Percentiles rank a stretch among this genome's conserved stretches.
Evolutionary conservation across 441 rosid genomes (phyloP).

Genomic region (Dalechampia spathulata): DNA sequence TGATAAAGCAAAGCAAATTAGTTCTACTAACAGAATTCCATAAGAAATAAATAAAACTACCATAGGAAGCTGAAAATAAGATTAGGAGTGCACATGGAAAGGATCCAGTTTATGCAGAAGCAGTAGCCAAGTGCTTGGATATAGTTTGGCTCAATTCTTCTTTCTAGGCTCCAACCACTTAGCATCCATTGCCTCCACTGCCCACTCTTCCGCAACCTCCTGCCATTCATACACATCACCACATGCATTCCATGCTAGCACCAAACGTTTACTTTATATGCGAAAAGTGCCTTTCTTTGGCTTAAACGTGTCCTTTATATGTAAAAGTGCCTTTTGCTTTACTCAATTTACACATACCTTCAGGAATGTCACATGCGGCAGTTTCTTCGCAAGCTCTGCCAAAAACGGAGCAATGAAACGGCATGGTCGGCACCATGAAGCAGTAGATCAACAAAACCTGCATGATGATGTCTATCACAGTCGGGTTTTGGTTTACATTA

Average conservation of each 20-base stretch:
- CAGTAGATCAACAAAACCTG: slow-evolving; percentile 68
- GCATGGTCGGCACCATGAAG: slow-evolving; percentile 96
- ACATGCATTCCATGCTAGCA: too few relatives aligned
- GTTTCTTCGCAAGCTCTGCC: slow-evolving; percentile 70
- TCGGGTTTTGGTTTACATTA: background rate
- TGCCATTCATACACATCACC: too few relatives aligned
- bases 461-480: slow-evolving; percentile 57
- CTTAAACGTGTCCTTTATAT: too few relatives aligned
- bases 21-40: too few relatives aligned
- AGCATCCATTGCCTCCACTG: slow-evolving; percentile 79
- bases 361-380: slow-evolving; percentile 54
- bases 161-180: slow-evolving; percentile 84
- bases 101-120: slow-evolving; percentile 19
- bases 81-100: background rate
- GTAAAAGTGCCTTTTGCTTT: too few relatives aligned
- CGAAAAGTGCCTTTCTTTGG: too few relatives aligned
- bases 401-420: slow-evolving; percentile 73
- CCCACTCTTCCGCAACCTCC: slow-evolving; percentile 69
- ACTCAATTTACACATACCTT: slow-evolving; percentile 90
- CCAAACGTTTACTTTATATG: too few relatives aligned
- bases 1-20: too few relatives aligned
- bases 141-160: slow-evolving; percentile 60
- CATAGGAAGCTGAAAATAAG: background rate
- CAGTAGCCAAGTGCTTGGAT: slow-evolving; percentile 49
- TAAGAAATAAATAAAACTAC: too few relatives aligned